Evolutionary conservation across 352 stramenopile genomes (phyloP).

Genomic region (Globisporangium iwayamae): DNA sequence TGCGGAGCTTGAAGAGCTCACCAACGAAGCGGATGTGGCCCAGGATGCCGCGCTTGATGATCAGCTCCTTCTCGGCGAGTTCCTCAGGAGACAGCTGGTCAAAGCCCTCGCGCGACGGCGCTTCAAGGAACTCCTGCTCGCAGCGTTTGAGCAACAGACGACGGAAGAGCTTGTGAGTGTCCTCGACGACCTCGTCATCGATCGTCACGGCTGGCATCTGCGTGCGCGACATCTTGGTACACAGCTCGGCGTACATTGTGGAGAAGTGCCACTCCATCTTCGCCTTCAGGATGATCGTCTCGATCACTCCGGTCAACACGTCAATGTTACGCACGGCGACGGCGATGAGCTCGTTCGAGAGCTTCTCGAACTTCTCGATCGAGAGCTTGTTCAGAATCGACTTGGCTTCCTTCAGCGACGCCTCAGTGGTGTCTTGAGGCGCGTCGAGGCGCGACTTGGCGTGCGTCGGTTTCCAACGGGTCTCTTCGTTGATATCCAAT

Average conservation of each 20-base stretch:
- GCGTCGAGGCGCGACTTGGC: slow-evolving; percentile 54
- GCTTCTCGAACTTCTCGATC: slow-evolving; percentile 95
- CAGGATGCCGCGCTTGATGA: slow-evolving; percentile 79
- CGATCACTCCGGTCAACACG: slow-evolving; percentile 87
- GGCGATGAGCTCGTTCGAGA: slow-evolving; percentile 90
- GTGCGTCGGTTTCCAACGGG: slow-evolving; percentile 76
- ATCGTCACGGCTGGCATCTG: slow-evolving; percentile 78
- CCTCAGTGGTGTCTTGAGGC: slow-evolving; percentile 44
- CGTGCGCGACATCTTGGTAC: slow-evolving; percentile 87
- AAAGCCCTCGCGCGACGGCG: slow-evolving; percentile 69
- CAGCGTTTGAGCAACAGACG: slow-evolving; percentile 91
- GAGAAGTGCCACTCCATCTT: slow-evolving; percentile 96
- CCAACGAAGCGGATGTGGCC: slow-evolving; percentile 96
- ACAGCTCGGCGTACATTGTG: slow-evolving; percentile 95
- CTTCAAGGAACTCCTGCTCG: slow-evolving; percentile 93
- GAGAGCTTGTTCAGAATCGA: slow-evolving; percentile 97
- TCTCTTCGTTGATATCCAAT: slow-evolving; percentile 79
- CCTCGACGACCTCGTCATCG: slow-evolving; percentile 51
- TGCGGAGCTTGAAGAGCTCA: slow-evolving; percentile 94
- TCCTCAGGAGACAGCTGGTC: slow-evolving; percentile 51
- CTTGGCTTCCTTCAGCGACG: slow-evolving; percentile 85
- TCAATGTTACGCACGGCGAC: slow-evolving; percentile 84
- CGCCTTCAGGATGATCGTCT: slow-evolving; percentile 93
- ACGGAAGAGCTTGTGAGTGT: slow-evolving; percentile 92
- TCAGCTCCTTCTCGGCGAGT: slow-evolving; percentile 69